Evolutionary conservation across 768 basidiomycete genomes (phyloP).

Genomic region (Tylopilus cervinicoccineus): DNA sequence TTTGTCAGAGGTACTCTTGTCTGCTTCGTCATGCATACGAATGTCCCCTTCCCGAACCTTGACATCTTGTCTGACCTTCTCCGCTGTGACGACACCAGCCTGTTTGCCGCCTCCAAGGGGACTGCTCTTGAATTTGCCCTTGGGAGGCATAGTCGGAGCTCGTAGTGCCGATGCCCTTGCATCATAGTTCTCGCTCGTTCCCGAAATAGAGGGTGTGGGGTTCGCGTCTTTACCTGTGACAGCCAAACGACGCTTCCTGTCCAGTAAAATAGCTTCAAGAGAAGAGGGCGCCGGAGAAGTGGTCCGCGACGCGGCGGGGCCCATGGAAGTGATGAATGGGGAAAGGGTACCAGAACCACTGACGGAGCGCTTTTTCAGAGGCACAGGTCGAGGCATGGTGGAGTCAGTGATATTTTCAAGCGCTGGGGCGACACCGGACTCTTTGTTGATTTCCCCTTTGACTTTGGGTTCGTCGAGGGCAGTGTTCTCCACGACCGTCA

Average conservation of each 20-base stretch:
- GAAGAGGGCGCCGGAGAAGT: constrained; percentile 53
- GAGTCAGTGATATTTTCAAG: neutral
- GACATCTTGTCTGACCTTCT: constrained; percentile 40
- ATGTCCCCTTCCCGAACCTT: constrained; percentile 19
- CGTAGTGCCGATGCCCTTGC: constrained; percentile 9
- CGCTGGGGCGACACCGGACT: neutral
- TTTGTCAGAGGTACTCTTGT: constrained; percentile 34
- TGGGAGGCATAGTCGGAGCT: constrained; percentile 24
- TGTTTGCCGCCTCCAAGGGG: constrained; percentile 50
- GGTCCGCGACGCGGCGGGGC: constrained; percentile 28
- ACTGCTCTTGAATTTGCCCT: constrained; percentile 74
- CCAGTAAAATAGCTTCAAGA: constrained; percentile 63
- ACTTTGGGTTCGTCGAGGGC: constrained; percentile 1
- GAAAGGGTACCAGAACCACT: constrained; percentile 13
- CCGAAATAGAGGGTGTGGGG: neutral
- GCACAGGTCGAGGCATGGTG: neutral
- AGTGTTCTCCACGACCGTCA: neutral
- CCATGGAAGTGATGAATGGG: constrained; percentile 13
- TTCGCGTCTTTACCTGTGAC: constrained; percentile 21
- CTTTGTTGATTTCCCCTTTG: constrained; percentile 1
- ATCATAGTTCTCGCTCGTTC: constrained; percentile 17
- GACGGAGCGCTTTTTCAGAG: constrained; percentile 13
- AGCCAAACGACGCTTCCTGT: constrained; percentile 55
- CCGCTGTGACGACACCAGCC: constrained; percentile 45
- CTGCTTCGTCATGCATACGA: constrained; percentile 35